Base-by-base conservation (phyloP, 2,329 filamentous ascomycete species). In the Orbilia ellipsospora region DNA sequence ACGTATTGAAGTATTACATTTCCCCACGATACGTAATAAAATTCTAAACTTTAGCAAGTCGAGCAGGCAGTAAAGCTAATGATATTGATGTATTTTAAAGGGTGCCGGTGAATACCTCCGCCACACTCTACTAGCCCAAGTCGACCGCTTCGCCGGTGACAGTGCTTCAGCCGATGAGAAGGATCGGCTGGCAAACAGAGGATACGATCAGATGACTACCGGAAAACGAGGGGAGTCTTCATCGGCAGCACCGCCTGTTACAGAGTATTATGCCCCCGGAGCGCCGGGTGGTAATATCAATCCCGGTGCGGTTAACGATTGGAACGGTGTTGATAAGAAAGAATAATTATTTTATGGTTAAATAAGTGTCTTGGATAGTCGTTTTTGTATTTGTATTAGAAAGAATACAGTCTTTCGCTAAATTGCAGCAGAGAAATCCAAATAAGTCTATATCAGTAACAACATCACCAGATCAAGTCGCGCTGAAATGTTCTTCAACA, bases 41-140 rank as follows among this genome's bases (percentile, higher is more conserved):
- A 2, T n/a, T n/a, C 10, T n/a, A 12, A 44, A 44, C 40, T 5
- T 5, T 23, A 23, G 5, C 31, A 36, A 36, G 31, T 36, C 10
- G 31, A 36, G 16, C 44, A 23, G 23, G 16, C 44, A 23, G 23
- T 23, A 23, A 18, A 57, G 23, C 31, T 4, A 36, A 8, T 5
- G 48, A 52, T 52, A 18, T 52, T 13, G 23, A 36, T 36, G 31
- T 7, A 7, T 36, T 7, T 36, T 1, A 36, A 20, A 75, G 72
- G 64, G 64, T 15, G 72, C 64, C 4, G 64, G 64, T 7, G 72
- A 75, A n/a, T 75, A 69, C 40, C 51, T 75, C 45, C 72, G 72
- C 13, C 59, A 75, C 50, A 65, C 72, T 0, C n/a, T 64, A 1
- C 23, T 75, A 3, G 57, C 51, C 45, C 50, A 64, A 5, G 64